Base-by-base conservation (phyloP, 208 protist genomes). In the Leishmania arabica region DNA sequence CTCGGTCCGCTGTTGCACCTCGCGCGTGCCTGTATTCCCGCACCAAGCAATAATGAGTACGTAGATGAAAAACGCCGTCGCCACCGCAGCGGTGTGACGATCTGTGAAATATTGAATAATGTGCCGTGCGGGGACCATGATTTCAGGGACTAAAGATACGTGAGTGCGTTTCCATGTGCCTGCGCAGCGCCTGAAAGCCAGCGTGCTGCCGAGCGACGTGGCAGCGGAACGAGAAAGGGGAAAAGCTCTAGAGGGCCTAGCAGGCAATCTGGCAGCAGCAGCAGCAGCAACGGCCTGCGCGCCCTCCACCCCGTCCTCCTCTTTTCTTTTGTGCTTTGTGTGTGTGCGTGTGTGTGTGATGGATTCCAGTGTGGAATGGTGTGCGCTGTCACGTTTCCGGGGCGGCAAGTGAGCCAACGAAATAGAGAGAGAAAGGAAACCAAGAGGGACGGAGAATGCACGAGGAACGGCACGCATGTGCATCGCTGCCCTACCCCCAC, bases 41-140 rank as follows among this genome's bases (percentile, higher is more conserved):
- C 80, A 85, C 31, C 79, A 34, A 2, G 27, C 42, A n/a, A 88
- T 68, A 21, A 82, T 3, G 37, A 58, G 7, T 1, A 79, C 24
- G 65, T 83, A 88, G 5, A 81, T 6, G 51, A 66, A 0, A 75
- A 86, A 88, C 6, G 77, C 58, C 15, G 62, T 27, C 31, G 60
- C 66, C 21, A 81, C 54, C 27, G 68, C 69, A 49, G 62, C 72
- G 37, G 85, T 81, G 75, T 85, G 75, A 58, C 80, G 84, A 49
- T 82, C 76, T 7, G 71, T 40, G 31, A 84, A 81, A 77, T 87
- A 83, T 21, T 42, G 15, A 13, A 78, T 13, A 5, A 82, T 15
- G 24, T 51, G 45, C 2, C 56, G 21, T 58, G 81, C 47, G 34
- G 27, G 5, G 2, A 78, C 9, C 81, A 84, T 84, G 34, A 73